Percentiles rank a stretch among this genome's conserved stretches.
Conservation (phyloP, 1,139 yeast genomes). For the Yamadazyma sp. region DNA sequence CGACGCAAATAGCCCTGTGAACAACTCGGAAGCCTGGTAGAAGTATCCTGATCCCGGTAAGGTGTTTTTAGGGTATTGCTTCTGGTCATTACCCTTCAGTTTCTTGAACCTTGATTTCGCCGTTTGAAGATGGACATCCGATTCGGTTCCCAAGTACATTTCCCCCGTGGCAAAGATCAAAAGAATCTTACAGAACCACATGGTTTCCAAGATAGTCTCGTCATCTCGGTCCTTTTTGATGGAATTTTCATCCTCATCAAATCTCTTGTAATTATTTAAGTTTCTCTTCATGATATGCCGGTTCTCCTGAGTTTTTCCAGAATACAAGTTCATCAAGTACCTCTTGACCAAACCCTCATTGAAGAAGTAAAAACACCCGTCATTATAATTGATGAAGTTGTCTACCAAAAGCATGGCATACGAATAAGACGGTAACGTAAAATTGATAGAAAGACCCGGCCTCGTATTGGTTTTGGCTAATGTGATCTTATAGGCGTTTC, state of each 20-base stretch:
- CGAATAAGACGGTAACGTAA: slow-evolving; percentile 73
- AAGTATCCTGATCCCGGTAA: slow-evolving; percentile 78
- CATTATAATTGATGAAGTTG: slow-evolving; percentile 74
- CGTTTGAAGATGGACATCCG: slow-evolving; percentile 37
- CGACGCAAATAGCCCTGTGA: slow-evolving; percentile 72
- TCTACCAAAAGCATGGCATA: slow-evolving; percentile 75
- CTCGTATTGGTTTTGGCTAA: slow-evolving; percentile 66
- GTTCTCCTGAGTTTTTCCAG: slow-evolving; percentile 44
- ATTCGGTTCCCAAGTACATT: slow-evolving; percentile 76
- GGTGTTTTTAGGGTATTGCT: slow-evolving; percentile 30
- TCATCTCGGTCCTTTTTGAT: slow-evolving; percentile 46
- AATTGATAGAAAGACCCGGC: slow-evolving; percentile 66
- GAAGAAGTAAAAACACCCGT: slow-evolving; percentile 84
- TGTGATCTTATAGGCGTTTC: slow-evolving; percentile 70
- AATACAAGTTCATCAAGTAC: slow-evolving; percentile 59
- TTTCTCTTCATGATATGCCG: slow-evolving; percentile 41
- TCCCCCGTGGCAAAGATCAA: slow-evolving; percentile 82
- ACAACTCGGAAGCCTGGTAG: slow-evolving; percentile 71
- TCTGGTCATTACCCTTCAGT: slow-evolving; percentile 15
- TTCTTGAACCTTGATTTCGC: slow-evolving; percentile 33
- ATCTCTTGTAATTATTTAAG: slow-evolving; percentile 16
- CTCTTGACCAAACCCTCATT: slow-evolving; percentile 76
- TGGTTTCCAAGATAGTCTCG: slow-evolving; percentile 67
- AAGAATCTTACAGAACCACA: slow-evolving; percentile 77
- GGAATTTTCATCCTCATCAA: slow-evolving; percentile 43